Percentiles rank a stretch among this genome's conserved stretches.
Evolutionary conservation across 192 early-diverging fungal genomes (phyloP).

Genomic region (Borealophlyctis nickersoniae): DNA sequence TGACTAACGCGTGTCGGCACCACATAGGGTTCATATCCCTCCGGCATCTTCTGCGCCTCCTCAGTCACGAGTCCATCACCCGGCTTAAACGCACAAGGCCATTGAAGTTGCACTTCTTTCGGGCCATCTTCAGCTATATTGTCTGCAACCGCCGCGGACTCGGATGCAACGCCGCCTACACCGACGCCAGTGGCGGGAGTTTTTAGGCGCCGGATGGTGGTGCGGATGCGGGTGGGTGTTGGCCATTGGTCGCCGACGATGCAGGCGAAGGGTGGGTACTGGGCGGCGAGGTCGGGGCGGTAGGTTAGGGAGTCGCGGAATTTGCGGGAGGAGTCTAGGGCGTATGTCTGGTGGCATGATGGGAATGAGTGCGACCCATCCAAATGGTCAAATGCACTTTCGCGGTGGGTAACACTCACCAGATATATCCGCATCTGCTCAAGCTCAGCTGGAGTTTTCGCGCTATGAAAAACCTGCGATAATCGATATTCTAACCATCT

Average conservation of each 20-base stretch:
- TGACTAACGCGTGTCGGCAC: constrained; percentile 14
- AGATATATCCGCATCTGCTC: neutral
- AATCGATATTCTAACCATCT: neutral
- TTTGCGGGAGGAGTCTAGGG: constrained; percentile 17
- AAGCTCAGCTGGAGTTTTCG: neutral
- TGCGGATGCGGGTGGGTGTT: constrained; percentile 24
- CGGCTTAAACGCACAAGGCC: constrained; percentile 16
- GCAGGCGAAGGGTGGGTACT: constrained; percentile 25
- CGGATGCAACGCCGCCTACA: neutral
- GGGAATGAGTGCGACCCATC: constrained; percentile 17
- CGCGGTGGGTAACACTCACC: neutral
- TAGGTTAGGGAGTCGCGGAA: constrained; percentile 25
- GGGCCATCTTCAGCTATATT: neutral
- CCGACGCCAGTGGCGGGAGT: neutral
- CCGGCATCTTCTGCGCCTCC: constrained; percentile 19
- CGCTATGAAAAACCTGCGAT: neutral
- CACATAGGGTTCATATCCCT: constrained; percentile 9
- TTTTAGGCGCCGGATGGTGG: neutral
- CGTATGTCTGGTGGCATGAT: neutral
- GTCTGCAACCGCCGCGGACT: neutral
- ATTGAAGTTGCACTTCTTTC: constrained; percentile 14
- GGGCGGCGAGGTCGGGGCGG: constrained; percentile 1
- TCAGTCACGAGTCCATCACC: constrained; percentile 32
- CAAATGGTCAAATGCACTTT: constrained; percentile 8
- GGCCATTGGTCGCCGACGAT: constrained; percentile 18